Base-by-base conservation (phyloP, 1,284 basidiomycete genomes). In the Cutaneotrichosporon cutaneum region DNA sequence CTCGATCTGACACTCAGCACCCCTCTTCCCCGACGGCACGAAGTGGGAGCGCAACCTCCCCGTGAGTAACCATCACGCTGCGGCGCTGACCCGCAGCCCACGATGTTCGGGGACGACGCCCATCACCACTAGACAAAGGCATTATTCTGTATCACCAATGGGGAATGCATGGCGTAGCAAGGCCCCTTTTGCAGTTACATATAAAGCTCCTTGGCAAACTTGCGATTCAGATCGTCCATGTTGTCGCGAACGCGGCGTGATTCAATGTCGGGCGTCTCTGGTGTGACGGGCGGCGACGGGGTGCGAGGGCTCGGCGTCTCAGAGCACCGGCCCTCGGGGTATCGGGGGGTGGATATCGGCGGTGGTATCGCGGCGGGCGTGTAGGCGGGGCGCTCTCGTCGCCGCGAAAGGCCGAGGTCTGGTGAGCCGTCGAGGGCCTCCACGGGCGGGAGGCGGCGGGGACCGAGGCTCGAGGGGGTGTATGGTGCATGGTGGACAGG, bases 1-100 rank as follows among this genome's bases (percentile, higher is more conserved):
- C 32, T 13, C n/a, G 36, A 33, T n/a, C 66, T 24, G 65, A 61
- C 65, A 68, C 21, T 7, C 67, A 94, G 92, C 87, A 63, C 84
- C 90, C 51, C 73, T 83, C 53, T 88, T 87, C 75, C 90, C 90
- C 56, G 90, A 88, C 66, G 92, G 92, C 63, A 90, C 90, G 30
- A 93, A 93, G 82, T 94, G 91, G 80, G 80, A 82, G 68, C 76
- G 81, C 61, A 82, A 82, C 70, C 59, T 79, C 55, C 78, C 79
- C 30, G 80, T 81, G 59, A 75, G 78, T 66, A 44, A 30, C n/a
- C 14, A 8, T 21, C 18, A 3, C 2, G 2, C 21, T 7, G 7
- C 51, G 36, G 30, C 30, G 21, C 30, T 36, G 33, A 59, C 51
- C 42, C 24, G 14, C 58, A 52, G 21, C 58, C 58, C 58, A 59